Evolutionary conservation across 805 yeast genomes (phyloP).

Genomic region (Torulaspora microellipsoides): DNA sequence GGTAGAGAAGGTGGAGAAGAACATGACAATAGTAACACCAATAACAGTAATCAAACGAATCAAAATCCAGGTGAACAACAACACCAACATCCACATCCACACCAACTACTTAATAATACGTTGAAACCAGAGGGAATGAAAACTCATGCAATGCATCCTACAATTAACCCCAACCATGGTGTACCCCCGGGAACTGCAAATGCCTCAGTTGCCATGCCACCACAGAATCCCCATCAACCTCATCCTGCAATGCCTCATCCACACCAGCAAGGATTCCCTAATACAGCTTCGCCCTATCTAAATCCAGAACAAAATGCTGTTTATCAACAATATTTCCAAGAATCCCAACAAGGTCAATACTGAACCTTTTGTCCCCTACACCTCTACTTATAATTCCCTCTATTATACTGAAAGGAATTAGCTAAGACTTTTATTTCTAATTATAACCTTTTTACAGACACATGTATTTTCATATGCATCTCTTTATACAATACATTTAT

Average conservation of each 20-base stretch:
- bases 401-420: too few species aligned
- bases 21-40: constrained; percentile 27
- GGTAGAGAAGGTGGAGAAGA: constrained; percentile 26
- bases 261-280: constrained; percentile 37
- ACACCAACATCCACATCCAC: constrained; percentile 15
- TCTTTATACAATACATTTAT: background rate
- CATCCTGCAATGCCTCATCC: constrained; percentile 28
- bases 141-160: constrained; percentile 10
- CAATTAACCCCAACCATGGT: constrained; percentile 10
- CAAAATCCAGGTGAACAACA: constrained; percentile 12
- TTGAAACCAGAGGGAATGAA: constrained; percentile 14
- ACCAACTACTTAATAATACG: constrained; percentile 18
- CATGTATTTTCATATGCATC: background rate
- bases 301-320: constrained; percentile 53
- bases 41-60: constrained; percentile 3
- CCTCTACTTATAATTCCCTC: too few species aligned
- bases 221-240: constrained; percentile 10
- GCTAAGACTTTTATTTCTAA: background rate
- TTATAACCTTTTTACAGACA: background rate
- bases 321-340: constrained; percentile 60
- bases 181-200: constrained; percentile 10
- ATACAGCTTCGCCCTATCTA: constrained; percentile 34
- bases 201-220: constrained; percentile 12
- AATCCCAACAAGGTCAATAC: constrained; percentile 55
- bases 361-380: constrained; percentile 9